Base-by-base conservation (phyloP, 139 green algal species). In the Volvox reticuliferus region DNA sequence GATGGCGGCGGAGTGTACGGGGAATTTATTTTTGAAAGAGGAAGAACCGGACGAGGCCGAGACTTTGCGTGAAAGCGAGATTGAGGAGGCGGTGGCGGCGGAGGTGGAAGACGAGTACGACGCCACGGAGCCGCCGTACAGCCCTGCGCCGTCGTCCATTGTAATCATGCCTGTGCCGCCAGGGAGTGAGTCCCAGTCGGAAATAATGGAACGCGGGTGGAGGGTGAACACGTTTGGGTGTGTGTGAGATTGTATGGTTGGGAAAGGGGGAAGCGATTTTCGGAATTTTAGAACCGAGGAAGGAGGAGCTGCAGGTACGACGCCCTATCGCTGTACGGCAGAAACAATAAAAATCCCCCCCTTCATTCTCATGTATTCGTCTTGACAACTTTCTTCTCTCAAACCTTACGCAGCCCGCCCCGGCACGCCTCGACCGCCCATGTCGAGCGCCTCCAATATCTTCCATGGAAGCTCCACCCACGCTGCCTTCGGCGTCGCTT, bases 391-490 rank as follows among this genome's bases (percentile, higher is more conserved):
- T 36, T 32, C 5, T 37, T 2, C 33, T 20, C 76, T 12, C 65
- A 24, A 28, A 24, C 21, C 65, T 36, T 32, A 1, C 30, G 78
- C 78, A 84, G 78, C 78, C 37, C 78, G 35, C 19, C 78, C 36
- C 37, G 78, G 78, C 36, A 84, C 78, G 12, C 78, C 78, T 2
- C 78, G 78, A 22, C 78, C 78, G 1, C 78, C 78, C 78, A 84
- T 84, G 78, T 84, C 78, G 9, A 62, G 32, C 32, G n/a, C 76
- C 21, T 84, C 78, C 78, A 84, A 84, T 28, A 73, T 28, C 65
- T 12, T 73, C 65, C 65, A 55, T 55, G 44, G 44, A 55, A 55
- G 44, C 44, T 55, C 44, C 44, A 9, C 9, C 44, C 44, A 55
- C 44, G 44, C 44, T 32, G 33, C 65, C 78, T 32, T 19, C 37